Evolutionary conservation across 2,329 filamentous ascomycete genomes (phyloP).

Genomic region (Epichloe glyceriae): DNA sequence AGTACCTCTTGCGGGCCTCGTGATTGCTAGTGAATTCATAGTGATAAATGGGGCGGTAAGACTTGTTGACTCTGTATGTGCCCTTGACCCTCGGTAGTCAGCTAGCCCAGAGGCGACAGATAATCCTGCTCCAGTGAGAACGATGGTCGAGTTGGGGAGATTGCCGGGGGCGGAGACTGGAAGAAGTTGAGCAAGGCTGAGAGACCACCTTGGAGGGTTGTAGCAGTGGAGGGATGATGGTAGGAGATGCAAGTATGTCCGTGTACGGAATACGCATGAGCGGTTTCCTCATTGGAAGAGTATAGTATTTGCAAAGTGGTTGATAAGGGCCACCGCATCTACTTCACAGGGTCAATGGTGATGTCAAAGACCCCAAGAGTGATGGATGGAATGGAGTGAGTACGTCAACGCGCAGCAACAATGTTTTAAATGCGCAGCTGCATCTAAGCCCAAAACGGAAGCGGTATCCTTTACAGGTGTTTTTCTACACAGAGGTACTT

Average conservation of each 20-base stretch:
- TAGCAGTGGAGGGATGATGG: conserved; percentile 58
- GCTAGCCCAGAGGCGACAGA: conserved; percentile 86
- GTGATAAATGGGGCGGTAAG: conserved; percentile 84
- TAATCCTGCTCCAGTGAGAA: conserved; percentile 72
- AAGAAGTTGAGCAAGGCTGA: conserved; percentile 69
- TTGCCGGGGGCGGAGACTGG: conserved; percentile 40
- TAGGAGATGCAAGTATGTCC: conserved; percentile 62
- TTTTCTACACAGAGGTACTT: too few species aligned
- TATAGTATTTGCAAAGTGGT: not conserved
- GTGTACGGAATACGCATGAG: conserved; percentile 87
- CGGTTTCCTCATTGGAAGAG: conserved; percentile 47
- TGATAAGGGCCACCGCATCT: not conserved
- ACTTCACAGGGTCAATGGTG: not conserved
- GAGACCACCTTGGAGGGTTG: conserved; percentile 58
- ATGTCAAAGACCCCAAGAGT: not conserved
- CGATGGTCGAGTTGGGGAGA: conserved; percentile 33
- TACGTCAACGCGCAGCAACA: too few species aligned
- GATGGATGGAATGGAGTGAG: too few species aligned
- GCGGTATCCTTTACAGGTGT: not conserved
- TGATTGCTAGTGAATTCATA: conserved; percentile 76
- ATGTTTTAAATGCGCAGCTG: too few species aligned
- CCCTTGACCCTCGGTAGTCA: conserved; percentile 80
- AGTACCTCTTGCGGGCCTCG: conserved; percentile 82
- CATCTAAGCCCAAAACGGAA: too few species aligned
- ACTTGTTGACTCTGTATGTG: conserved; percentile 85